Conservation (phyloP, 2,329 filamentous ascomycete species). For the Berkeleyomyces basicola region DNA sequence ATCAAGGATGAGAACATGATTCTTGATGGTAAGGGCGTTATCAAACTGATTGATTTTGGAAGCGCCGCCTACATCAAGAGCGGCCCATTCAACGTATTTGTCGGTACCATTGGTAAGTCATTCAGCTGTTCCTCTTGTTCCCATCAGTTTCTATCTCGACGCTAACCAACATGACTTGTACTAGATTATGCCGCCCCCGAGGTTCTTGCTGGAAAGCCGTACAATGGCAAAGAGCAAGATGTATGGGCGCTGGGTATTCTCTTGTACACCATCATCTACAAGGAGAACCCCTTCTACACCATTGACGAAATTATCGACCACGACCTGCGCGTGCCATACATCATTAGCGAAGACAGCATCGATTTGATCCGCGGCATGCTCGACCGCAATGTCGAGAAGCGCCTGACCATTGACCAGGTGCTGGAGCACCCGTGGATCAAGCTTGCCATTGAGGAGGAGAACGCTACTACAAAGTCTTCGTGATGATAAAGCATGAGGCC, state of each 20-base stretch:
- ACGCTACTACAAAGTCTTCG: not conserved
- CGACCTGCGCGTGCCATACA: conserved; percentile 76
- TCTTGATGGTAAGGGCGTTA: conserved; percentile 81
- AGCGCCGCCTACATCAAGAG: conserved; percentile 97
- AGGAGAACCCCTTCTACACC: conserved; percentile 97
- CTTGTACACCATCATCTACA: conserved; percentile 97
- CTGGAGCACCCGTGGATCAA: conserved; percentile 72
- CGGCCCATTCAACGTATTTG: conserved; percentile 96
- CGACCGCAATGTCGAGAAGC: conserved; percentile 66
- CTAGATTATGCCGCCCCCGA: conserved; percentile 96
- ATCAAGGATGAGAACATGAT: conserved; percentile 99
- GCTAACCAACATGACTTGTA: conserved; percentile 11
- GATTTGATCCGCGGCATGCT: conserved; percentile 86
- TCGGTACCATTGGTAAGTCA: conserved; percentile 81
- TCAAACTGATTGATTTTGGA: conserved; percentile 96
- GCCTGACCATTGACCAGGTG: conserved; percentile 77
- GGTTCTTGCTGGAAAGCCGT: conserved; percentile 80
- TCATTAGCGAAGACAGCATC: conserved; percentile 81
- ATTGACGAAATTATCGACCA: conserved; percentile 99
- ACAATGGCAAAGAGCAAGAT: conserved; percentile 91
- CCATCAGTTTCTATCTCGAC: not conserved
- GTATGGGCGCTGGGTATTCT: conserved; percentile 96
- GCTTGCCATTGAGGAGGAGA: conserved; percentile 12
- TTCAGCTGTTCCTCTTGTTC: not conserved
- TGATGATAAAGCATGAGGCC: not conserved